Base-by-base conservation (phyloP, 495 filamentous ascomycete species). In the Penicillium malachiteum region DNA sequence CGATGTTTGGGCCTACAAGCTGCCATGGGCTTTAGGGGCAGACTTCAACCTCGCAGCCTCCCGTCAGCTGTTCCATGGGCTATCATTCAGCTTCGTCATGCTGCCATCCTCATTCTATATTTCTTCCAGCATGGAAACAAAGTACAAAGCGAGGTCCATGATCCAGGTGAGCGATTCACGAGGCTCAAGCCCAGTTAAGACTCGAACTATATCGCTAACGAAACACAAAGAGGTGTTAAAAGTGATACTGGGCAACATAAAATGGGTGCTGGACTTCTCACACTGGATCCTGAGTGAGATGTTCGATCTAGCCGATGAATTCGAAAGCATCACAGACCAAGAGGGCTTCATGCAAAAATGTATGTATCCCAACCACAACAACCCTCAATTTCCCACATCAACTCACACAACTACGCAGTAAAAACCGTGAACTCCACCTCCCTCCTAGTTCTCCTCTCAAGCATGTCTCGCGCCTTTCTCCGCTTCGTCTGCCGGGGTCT, bases 1-100 rank as follows among this genome's bases (percentile, higher is more conserved):
- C 75, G 85, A 54, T 87, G 82, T 69, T 77, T 91, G 33, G 87
- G 87, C 66, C 75, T 91, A 30, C 82, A 89, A 56, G 85, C 84
- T 52, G 81, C 85, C 46, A 72, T 92, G 30, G 86, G 86, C 14
- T 90, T 82, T 64, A 78, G 74, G 40, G 84, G 82, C 16, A 82
- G 83, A 44, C 77, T 76, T 45, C 73, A 80, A 41, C 73, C 79
- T 11, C 84, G 87, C 17, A 79, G 70, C 31, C 77, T 89, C 21
- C 67, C 82, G 31, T 86, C 86, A 26, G 89, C 87, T 61, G 76
- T 95, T 46, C 82, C 90, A n/a, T 88, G 85, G 80, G 71, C 86
- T 1, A 83, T 85, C 34, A 72, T 96, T 35, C 85, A 89, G 64
- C 73, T 92, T 34, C 81, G 89, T 37, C 86, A 88, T 61, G 80